phyloP scores from a whole-genome alignment of 176 grass and related monocot genomes.

The Aegilops longissima region DNA sequence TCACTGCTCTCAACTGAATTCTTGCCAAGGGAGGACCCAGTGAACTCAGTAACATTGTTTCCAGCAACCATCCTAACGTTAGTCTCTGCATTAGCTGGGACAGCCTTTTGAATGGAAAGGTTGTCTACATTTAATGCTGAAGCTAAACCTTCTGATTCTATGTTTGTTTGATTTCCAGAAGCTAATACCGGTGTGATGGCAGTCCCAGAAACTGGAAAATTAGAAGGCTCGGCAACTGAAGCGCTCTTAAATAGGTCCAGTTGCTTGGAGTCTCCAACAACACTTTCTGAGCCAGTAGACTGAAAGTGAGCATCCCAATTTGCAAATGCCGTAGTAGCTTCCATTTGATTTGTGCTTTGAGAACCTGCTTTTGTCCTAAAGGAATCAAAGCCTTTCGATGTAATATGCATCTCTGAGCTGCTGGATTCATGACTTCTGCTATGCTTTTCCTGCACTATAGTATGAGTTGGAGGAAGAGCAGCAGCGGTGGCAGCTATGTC shows the following conservation, averaged over 20 bases:
- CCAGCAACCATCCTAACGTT: slow-evolving; percentile 19
- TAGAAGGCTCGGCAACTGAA: slow-evolving; percentile 23
- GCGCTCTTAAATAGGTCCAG: slow-evolving; percentile 53
- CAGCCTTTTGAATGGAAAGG: slow-evolving; percentile 41
- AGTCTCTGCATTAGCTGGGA: background rate
- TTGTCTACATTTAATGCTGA: slow-evolving; percentile 34
- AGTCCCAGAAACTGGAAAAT: slow-evolving; percentile 25
- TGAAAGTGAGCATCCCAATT: slow-evolving; percentile 86
- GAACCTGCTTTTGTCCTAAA: background rate
- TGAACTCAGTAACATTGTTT: slow-evolving; percentile 35
- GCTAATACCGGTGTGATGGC: slow-evolving; percentile 19
- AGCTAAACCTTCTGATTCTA: slow-evolving; percentile 40
- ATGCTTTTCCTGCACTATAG: slow-evolving; percentile 32
- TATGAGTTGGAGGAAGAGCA: slow-evolving; percentile 26
- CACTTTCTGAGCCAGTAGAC: slow-evolving; percentile 34
- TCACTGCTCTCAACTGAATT: slow-evolving; percentile 25
- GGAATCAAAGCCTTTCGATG: slow-evolving; percentile 18
- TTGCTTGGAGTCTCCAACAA: slow-evolving; percentile 31
- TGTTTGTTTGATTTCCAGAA: slow-evolving; percentile 42
- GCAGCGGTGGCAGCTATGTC: slow-evolving; percentile 18
- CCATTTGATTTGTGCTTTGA: slow-evolving; percentile 32
- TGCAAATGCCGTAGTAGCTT: slow-evolving; percentile 55
- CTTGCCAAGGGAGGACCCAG: slow-evolving; percentile 13
- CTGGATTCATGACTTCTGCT: slow-evolving; percentile 34
- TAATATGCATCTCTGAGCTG: slow-evolving; percentile 18